phyloP scores from a whole-genome alignment of 2,329 filamentous ascomycete species.

The Metarhizium album region DNA sequence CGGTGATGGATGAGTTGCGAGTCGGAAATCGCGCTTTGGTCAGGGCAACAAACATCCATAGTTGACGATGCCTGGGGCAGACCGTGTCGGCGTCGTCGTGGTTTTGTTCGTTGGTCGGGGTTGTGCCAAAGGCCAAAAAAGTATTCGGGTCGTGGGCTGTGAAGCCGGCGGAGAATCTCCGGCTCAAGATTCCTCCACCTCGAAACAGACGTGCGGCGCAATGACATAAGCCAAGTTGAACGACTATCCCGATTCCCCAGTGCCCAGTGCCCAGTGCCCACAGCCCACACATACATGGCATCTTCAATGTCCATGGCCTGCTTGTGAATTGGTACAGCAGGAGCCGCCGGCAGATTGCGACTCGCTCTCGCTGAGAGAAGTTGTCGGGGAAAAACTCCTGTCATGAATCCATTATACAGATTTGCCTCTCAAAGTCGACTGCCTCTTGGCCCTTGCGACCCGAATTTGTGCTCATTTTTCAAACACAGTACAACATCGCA shows the following conservation, averaged over 20 bases:
- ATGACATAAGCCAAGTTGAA: background rate
- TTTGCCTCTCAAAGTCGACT: background rate
- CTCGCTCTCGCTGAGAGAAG: background rate
- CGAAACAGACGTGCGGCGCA: background rate
- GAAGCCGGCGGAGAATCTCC: background rate
- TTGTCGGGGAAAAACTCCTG: background rate
- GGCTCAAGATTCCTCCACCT: background rate
- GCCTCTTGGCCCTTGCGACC: background rate
- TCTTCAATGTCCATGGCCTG: background rate
- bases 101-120: no score
- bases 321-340: background rate
- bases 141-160: background rate
- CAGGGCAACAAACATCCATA: no score
- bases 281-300: no score
- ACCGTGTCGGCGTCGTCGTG: no score
- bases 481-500: background rate
- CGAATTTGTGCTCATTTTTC: background rate
- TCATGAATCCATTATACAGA: background rate
- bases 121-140: no score
- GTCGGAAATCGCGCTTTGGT: no score
- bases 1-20: no score
- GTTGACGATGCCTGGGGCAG: no score
- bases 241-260: no score
- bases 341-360: background rate
- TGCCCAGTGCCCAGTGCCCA: no score